Evolutionary conservation across 2,329 filamentous ascomycete genomes (phyloP).

Genomic region (Sporothrix variecibatus): DNA sequence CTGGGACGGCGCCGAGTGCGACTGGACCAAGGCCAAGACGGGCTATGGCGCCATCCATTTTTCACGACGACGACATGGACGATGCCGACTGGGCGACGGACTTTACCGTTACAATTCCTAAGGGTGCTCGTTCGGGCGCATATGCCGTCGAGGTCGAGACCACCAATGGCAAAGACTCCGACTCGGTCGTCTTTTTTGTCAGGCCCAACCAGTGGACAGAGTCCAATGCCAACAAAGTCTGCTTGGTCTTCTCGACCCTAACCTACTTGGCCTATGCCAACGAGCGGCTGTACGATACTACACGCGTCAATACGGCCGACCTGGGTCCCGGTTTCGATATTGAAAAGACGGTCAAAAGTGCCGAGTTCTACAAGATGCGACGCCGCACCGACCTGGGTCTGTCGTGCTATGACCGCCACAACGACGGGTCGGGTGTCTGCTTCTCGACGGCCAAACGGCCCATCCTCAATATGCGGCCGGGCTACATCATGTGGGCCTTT

Average conservation of each 20-base stretch:
- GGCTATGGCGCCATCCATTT: slow-evolving; percentile 28
- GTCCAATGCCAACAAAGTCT: neutral
- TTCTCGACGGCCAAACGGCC: slow-evolving; percentile 36
- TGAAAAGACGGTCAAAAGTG: slow-evolving; percentile 1
- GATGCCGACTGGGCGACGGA: slow-evolving; percentile 25
- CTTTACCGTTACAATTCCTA: slow-evolving; percentile 14
- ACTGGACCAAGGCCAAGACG: slow-evolving; percentile 22
- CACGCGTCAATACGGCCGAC: neutral
- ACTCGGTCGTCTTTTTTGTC: slow-evolving; percentile 22
- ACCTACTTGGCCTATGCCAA: slow-evolving; percentile 28
- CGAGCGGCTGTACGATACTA: slow-evolving; percentile 24
- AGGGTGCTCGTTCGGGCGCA: slow-evolving; percentile 18
- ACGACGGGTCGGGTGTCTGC: slow-evolving; percentile 40
- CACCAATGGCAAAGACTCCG: neutral
- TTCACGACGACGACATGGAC: slow-evolving; percentile 28
- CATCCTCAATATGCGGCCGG: slow-evolving; percentile 6
- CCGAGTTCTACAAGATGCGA: slow-evolving; percentile 15
- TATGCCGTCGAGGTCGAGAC: slow-evolving; percentile 21
- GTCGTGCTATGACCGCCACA: slow-evolving; percentile 43
- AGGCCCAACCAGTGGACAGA: slow-evolving; percentile 17
- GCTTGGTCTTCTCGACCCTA: slow-evolving; percentile 20
- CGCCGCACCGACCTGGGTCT: slow-evolving; percentile 39
- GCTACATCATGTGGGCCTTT: slow-evolving; percentile 6
- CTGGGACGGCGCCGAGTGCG: slow-evolving; percentile 24
- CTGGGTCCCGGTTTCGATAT: neutral